These are phyloP conservation scores for Teratosphaeria destructans DNA, from an alignment of 2,329 filamentous ascomycete genomes.

Conservation along the genomic window DNA sequence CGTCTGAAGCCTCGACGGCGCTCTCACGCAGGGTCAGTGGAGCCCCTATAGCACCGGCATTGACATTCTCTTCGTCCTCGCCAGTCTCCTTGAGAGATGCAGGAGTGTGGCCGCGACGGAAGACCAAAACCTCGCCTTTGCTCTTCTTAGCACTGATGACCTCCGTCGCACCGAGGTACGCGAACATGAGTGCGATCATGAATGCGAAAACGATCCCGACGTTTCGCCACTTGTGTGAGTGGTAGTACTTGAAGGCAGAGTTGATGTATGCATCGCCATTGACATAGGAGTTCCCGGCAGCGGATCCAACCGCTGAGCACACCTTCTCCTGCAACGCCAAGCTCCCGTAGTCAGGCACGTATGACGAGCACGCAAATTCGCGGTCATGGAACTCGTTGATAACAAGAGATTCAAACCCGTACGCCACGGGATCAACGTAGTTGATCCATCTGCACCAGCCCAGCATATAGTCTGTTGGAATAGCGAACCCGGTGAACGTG, in stretches of 20 bases:
- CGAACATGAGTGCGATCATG: constrained; percentile 31
- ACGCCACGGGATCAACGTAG: constrained; percentile 67
- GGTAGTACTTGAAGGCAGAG: constrained; percentile 23
- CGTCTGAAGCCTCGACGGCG: constrained; percentile 30
- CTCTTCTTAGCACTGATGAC: constrained; percentile 40
- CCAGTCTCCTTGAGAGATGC: constrained; percentile 43
- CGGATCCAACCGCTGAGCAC: constrained; percentile 33
- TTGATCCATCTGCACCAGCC: constrained; percentile 76
- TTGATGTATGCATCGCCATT: constrained; percentile 29
- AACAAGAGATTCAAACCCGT: constrained; percentile 64
- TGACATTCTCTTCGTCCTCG: constrained; percentile 31
- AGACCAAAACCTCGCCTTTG: constrained; percentile 42
- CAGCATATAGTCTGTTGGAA: constrained; percentile 54
- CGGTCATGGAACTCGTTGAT: constrained; percentile 65
- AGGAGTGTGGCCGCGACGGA: constrained; percentile 36
- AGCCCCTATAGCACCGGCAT: constrained; percentile 19
- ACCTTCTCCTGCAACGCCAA: constrained; percentile 23
- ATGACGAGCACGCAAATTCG: constrained; percentile 41
- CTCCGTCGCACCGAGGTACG: constrained; percentile 37
- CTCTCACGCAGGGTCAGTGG: constrained; percentile 25
- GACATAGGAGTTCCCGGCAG: constrained; percentile 28
- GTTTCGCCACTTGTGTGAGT: constrained; percentile 38
- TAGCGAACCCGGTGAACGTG: constrained; percentile 56
- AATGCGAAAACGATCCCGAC: constrained; percentile 38
- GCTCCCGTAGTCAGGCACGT: constrained; percentile 34